Evolutionary conservation across 306 rosid species (phyloP).

Genomic region (Parietaria judaica): DNA sequence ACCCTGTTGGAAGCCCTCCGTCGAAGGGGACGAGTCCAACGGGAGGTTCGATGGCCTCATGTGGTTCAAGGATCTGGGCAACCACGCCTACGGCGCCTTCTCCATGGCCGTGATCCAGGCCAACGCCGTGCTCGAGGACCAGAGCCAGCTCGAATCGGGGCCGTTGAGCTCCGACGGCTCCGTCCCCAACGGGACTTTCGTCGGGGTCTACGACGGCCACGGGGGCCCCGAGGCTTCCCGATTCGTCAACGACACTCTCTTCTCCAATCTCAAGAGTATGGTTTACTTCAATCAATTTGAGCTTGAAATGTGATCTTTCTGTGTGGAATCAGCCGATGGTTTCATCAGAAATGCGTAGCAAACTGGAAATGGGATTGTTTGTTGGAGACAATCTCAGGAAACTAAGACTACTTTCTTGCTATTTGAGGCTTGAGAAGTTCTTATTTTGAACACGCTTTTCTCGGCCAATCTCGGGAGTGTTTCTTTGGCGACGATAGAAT

Average conservation of each 20-base stretch:
- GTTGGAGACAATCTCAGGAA: too few relatives aligned
- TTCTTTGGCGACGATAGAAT: not conserved
- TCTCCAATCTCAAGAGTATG: slow-evolving; percentile 70
- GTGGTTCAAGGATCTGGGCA: slow-evolving; percentile 80
- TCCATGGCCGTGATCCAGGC: slow-evolving; percentile 93
- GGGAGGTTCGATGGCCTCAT: slow-evolving; percentile 48
- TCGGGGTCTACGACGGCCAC: slow-evolving; percentile 84
- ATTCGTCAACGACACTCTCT: slow-evolving; percentile 57
- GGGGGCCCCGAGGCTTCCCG: slow-evolving; percentile 73
- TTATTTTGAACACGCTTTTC: too few relatives aligned
- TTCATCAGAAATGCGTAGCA: too few relatives aligned
- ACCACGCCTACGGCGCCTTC: slow-evolving; percentile 64
- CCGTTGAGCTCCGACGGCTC: slow-evolving; percentile 37
- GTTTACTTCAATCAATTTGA: not conserved
- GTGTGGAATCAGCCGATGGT: not conserved
- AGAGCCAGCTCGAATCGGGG: slow-evolving; percentile 75
- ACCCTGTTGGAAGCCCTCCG: slow-evolving; percentile 58
- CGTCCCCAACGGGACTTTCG: slow-evolving; percentile 61
- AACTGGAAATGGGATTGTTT: too few relatives aligned
- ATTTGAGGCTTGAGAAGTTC: not conserved
- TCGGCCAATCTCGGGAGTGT: too few relatives aligned
- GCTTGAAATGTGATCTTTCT: not conserved
- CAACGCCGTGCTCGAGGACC: slow-evolving; percentile 63
- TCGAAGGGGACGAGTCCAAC: slow-evolving; percentile 32
- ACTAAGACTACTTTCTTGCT: not conserved